phyloP scores from a whole-genome alignment of 345 rosid species.

The Capsella bursapastoris region DNA sequence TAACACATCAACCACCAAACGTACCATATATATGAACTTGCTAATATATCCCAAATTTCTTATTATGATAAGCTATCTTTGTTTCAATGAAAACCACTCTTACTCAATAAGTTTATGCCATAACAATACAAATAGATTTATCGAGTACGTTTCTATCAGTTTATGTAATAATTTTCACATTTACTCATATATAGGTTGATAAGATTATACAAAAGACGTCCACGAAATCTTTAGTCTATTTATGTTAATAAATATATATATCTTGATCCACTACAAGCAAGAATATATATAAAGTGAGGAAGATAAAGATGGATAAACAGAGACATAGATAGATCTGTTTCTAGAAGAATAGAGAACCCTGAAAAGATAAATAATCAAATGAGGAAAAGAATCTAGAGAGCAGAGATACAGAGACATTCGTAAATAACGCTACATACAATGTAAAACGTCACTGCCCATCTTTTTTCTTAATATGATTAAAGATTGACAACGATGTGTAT shows the following conservation, averaged over 20 bases:
- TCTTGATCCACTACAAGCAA: slow-evolving; percentile 2
- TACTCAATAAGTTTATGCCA: slow-evolving; percentile 8
- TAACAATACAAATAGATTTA: not conserved
- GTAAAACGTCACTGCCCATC: slow-evolving; percentile 27
- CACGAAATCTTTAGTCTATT: slow-evolving; percentile 27
- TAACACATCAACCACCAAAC: slow-evolving; percentile 31
- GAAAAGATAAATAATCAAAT: slow-evolving; percentile 18
- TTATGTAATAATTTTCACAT: slow-evolving; percentile 3
- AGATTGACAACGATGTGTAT: slow-evolving; percentile 25
- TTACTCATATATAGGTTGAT: not conserved
- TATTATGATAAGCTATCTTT: not conserved
- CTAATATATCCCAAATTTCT: not conserved
- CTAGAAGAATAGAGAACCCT: slow-evolving; percentile 26
- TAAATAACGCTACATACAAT: slow-evolving; percentile 26
- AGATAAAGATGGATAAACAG: slow-evolving; percentile 21
- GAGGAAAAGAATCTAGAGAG: slow-evolving; percentile 34
- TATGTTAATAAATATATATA: slow-evolving; percentile 6
- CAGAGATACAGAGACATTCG: slow-evolving; percentile 30
- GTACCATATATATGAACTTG: slow-evolving; percentile 9
- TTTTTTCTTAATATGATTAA: not conserved
- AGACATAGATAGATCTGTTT: slow-evolving; percentile 16
- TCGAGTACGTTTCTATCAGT: slow-evolving; percentile 22
- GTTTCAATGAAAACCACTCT: not conserved
- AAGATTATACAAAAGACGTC: slow-evolving; percentile 30
- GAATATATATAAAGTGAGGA: slow-evolving; percentile 22